Conservation (phyloP, 768 basidiomycete species). For the Coprinopsis marcescibilis region DNA sequence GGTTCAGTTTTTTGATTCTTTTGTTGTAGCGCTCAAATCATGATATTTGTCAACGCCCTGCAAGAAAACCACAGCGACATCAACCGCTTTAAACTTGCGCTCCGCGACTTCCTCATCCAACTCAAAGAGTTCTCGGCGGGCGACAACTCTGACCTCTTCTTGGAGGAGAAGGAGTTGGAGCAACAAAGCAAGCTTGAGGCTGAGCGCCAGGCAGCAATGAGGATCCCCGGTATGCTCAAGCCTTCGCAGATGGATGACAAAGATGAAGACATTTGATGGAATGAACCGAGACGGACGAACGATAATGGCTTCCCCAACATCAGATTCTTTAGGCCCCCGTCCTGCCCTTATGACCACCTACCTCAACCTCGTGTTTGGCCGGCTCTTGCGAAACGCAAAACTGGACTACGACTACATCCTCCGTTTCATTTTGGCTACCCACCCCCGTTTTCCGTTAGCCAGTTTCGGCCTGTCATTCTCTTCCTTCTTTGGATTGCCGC, state of each 20-base stretch:
- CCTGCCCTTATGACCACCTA: not conserved
- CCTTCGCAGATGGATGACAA: conserved; percentile 92
- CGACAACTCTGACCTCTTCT: conserved; percentile 86
- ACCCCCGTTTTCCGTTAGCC: too few species aligned
- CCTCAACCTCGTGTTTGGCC: too few species aligned
- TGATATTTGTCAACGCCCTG: conserved; percentile 61
- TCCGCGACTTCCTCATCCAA: conserved; percentile 97
- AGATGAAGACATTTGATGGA: conserved; percentile 74
- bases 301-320: too few species aligned
- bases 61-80: conserved; percentile 73
- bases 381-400: too few species aligned
- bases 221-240: conserved; percentile 97
- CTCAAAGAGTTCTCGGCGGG: conserved; percentile 92
- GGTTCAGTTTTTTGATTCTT: conserved; percentile 7
- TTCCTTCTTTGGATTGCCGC: conserved; percentile 19
- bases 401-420: too few species aligned
- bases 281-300: too few species aligned
- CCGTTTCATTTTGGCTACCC: too few species aligned
- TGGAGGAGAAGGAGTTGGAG: conserved; percentile 94
- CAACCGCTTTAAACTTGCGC: conserved; percentile 87
- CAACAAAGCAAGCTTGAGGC: conserved; percentile 68
- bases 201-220: conserved; percentile 84
- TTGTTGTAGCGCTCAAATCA: conserved; percentile 56
- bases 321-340: too few species aligned
- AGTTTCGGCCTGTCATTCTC: not conserved